A percentile compares a stretch with the other conserved stretches of the same genome.
Conservation (phyloP, 2,329 filamentous ascomycete species). For the Penicillium digitatum region DNA sequence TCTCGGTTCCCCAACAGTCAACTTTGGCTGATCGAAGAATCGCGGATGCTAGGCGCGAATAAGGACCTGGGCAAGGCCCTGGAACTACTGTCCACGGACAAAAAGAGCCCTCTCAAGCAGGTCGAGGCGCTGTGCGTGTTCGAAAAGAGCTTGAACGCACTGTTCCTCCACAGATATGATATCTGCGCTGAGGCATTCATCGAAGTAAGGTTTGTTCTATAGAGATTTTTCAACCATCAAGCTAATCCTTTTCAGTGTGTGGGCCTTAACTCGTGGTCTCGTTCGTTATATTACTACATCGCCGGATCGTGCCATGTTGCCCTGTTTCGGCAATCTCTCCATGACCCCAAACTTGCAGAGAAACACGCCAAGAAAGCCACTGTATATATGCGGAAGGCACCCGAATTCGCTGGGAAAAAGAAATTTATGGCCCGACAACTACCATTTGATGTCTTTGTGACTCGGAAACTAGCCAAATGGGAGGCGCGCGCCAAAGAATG, state of each 20-base stretch:
- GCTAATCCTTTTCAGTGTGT: conserved; percentile 50
- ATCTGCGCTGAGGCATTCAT: conserved; percentile 72
- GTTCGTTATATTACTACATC: conserved; percentile 84
- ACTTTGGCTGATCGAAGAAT: conserved; percentile 86
- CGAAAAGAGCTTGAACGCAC: conserved; percentile 71
- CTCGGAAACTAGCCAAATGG: conserved; percentile 84
- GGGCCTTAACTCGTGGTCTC: conserved; percentile 86
- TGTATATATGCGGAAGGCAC: conserved; percentile 67
- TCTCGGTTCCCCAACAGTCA: conserved; percentile 72
- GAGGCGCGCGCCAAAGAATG: conserved; percentile 68
- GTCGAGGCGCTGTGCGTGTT: conserved; percentile 81
- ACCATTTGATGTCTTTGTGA: conserved; percentile 82
- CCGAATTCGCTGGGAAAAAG: conserved; percentile 74
- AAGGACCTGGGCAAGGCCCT: conserved; percentile 65
- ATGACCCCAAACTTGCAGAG: conserved; percentile 45
- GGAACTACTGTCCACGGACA: conserved; percentile 57
- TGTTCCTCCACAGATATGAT: conserved; percentile 75
- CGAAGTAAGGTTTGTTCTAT: conserved; percentile 39
- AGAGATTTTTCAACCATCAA: conserved; percentile 5
- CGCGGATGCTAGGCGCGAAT: conserved; percentile 67
- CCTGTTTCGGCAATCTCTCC: conserved; percentile 60
- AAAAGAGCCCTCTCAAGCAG: conserved; percentile 75
- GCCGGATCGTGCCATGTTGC: conserved; percentile 75
- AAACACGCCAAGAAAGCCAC: conserved; percentile 62
- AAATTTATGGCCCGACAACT: conserved; percentile 84